Base-by-base conservation (phyloP, 495 filamentous ascomycete species). In the Penicillium tannophilum region DNA sequence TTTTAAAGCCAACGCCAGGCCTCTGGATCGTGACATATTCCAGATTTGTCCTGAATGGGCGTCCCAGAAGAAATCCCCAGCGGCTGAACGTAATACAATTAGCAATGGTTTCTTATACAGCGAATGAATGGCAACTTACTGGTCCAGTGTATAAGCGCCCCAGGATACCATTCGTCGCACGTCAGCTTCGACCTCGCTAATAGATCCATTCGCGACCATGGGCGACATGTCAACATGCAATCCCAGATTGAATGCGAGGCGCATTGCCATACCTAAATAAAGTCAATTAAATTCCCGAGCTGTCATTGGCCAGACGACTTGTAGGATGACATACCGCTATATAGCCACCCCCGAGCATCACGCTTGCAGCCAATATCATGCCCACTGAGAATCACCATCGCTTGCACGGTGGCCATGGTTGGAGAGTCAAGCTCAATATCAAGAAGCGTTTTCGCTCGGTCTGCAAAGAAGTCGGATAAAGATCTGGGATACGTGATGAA, bases 321-420 rank as follows among this genome's bases (percentile, higher is more conserved):
- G 8, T 10, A 43, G 14, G 33, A n/a, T 12, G 14, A 41, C 58
- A 61, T 65, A 72, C 74, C 74, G 44, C 68, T 70, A 44, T 77
- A 76, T 7, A 77, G 59, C 74, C 71, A 76, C 2, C 75, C 75
- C 16, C 73, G 58, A 11, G 75, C 63, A 57, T 77, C 70, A 19
- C 62, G 51, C 3, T 52, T 68, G 17, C 58, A 63, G 11, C 45
- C 61, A 24, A 60, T 58, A 12, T 77, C 73, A 48, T 66, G 59
- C 2, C 61, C 62, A 51, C 73, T 74, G 11, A 77, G 58, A 30
- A 77, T 55, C 6, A 71, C 73, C 44, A 76, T 54, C 0, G 70
- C 62, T 44, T 77, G 75, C 17, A 76, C 62, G 0, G 75, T 76
- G 2, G 70, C 63, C 10, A 77, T 48, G 19, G 54, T 63, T 2